Evolutionary conservation across 768 basidiomycete species (phyloP), one percentile per base, ranked within the genome.

Genomic region (Psilocybe azurescens): DNA sequence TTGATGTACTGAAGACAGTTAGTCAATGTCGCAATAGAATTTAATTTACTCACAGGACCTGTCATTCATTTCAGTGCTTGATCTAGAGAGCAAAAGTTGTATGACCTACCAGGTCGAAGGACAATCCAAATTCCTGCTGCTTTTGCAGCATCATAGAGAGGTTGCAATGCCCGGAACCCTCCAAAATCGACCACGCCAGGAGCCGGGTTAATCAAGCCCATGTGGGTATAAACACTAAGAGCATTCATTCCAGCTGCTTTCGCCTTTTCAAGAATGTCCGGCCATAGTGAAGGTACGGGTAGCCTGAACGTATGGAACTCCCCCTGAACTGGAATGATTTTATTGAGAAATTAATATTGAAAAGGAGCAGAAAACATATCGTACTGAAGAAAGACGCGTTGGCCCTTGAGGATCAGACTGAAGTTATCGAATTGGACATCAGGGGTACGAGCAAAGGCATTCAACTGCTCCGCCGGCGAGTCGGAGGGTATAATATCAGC

Each of bases 301-400:
- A 94, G 75, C 24, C 91, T 85, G 77, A 91, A 94, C 0, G 91
- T 86, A 68, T 94, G 93, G 72, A 93, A 92, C 72, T 94, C 93
- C 60, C 60, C 93, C 93, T 0, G 90, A 91, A 67, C 92, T 93
- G 61, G 7, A 44, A 46, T 10, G 33, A 38, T 3, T 46, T 32
- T 39, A 18, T 49, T 47, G 29, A 41, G 32, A 51, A 28, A 54
- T 24, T 55, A 44, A 59, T 39, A 7, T 41, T 46, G 18, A 2
- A 8, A 0, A 14, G 10, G 13, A 61, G 13, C 16, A 54, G 2
- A 5, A 57, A 28, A n/a, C 28, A 38, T 10, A 53, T 51, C 87
- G 57, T 74, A 90, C 90, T 91, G 83, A 3, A 93, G 72, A 65
- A 93, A 91, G 18, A 91, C 71, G 14, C 92, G 80, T 67, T 91